Evolutionary conservation across 139 green algal species (phyloP).

Genomic region (Tetradesmus lagerheimii): DNA sequence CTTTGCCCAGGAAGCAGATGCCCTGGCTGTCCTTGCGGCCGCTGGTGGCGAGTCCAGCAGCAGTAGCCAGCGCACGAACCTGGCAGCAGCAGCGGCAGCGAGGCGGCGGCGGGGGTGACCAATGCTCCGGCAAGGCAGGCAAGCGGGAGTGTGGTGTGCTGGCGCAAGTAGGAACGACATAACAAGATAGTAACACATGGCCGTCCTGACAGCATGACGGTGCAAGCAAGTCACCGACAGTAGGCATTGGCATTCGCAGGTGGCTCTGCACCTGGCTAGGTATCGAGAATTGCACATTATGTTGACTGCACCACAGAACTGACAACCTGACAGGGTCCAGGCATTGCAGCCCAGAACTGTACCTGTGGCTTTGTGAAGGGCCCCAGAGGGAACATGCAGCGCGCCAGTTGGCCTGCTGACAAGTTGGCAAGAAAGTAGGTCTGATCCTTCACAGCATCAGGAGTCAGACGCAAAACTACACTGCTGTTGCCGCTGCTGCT

Average conservation of each 20-base stretch:
- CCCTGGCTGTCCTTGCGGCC: conserved; percentile 95
- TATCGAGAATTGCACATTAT: too few relatives aligned
- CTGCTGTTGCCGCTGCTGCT: conserved; percentile 1
- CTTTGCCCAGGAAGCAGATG: conserved; percentile 99
- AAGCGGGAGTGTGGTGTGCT: neutral
- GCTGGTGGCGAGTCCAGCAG: conserved; percentile 83
- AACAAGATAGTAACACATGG: neutral
- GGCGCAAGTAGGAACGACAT: neutral
- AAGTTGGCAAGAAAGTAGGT: conserved; percentile 95
- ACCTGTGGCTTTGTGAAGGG: conserved; percentile 88
- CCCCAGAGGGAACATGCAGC: conserved; percentile 94
- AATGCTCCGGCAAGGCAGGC: conserved; percentile 66
- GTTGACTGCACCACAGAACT: too few relatives aligned
- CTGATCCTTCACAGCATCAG: conserved; percentile 93
- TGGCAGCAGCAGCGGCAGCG: conserved; percentile 68
- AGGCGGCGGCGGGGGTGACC: too few relatives aligned
- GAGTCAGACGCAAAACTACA: conserved; percentile 69
- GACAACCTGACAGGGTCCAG: too few relatives aligned
- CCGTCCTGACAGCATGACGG: neutral
- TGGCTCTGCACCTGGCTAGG: too few relatives aligned
- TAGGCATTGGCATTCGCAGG: too few relatives aligned
- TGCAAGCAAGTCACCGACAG: neutral
- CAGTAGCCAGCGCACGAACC: conserved; percentile 29
- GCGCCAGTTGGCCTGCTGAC: conserved; percentile 78
- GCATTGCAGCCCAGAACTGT: neutral